Conservation (phyloP, 169 alveolate genomes). For the Plasmodium malariae region DNA sequence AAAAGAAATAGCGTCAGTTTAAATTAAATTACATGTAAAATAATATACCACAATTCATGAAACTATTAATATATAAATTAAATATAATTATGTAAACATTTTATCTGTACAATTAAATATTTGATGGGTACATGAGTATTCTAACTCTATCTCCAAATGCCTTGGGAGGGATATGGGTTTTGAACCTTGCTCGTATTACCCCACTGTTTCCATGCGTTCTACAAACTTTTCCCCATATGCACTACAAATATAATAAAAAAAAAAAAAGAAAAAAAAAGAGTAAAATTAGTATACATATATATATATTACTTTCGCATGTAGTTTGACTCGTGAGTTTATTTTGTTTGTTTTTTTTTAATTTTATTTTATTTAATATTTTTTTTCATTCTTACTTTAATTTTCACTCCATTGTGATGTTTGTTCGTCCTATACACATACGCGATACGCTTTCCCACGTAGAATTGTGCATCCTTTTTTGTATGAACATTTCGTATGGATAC, state of each 20-base stretch:
- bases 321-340: too few relatives aligned
- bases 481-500: conserved; percentile 97
- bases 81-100: neutral
- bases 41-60: too few relatives aligned
- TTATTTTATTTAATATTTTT: too few relatives aligned
- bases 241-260: conserved; percentile 37
- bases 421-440: conserved; percentile 98
- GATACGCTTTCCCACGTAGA: conserved; percentile 97
- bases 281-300: neutral
- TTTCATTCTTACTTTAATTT: conserved; percentile 95
- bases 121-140: conserved; percentile 97
- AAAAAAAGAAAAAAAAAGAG: neutral
- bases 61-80: neutral
- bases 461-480: conserved; percentile 95
- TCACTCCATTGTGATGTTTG: conserved; percentile 92
- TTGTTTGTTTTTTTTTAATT: neutral
- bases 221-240: conserved; percentile 98
- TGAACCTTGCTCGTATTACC: conserved; percentile 96
- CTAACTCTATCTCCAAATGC: conserved; percentile 97
- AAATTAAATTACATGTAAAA: too few relatives aligned
- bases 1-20: too few relatives aligned
- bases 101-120: conserved; percentile 82
- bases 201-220: conserved; percentile 99
- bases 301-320: neutral
- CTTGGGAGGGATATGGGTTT: conserved; percentile 96